Conservation (phyloP, 2,329 filamentous ascomycete species). For the Didymella segeticola region DNA sequence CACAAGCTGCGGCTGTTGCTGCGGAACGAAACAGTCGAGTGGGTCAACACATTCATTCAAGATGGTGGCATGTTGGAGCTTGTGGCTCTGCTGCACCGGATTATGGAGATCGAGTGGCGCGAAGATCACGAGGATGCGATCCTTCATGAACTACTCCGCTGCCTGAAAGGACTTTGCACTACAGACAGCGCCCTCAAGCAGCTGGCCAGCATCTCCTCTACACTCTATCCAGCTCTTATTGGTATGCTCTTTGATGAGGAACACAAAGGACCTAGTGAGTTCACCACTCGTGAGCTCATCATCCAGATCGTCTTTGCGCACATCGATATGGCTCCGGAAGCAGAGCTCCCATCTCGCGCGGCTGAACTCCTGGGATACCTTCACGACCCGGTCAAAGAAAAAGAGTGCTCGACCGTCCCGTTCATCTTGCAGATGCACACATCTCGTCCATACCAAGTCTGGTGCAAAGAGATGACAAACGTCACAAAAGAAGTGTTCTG, state of each 20-base stretch:
- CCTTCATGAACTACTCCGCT: slow-evolving; percentile 89
- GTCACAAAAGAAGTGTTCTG: slow-evolving; percentile 99
- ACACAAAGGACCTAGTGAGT: slow-evolving; percentile 96
- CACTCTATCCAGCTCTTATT: slow-evolving; percentile 84
- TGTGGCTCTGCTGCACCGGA: slow-evolving; percentile 83
- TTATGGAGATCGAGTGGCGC: slow-evolving; percentile 95
- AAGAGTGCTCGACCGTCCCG: slow-evolving; percentile 76
- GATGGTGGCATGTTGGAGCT: slow-evolving; percentile 93
- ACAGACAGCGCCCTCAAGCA: slow-evolving; percentile 85
- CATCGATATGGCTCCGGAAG: slow-evolving; percentile 66
- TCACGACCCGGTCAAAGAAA: slow-evolving; percentile 74
- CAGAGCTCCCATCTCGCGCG: slow-evolving; percentile 72
- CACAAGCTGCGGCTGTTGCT: slow-evolving; percentile 90
- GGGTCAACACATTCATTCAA: slow-evolving; percentile 91
- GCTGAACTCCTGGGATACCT: slow-evolving; percentile 79
- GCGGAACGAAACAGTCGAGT: slow-evolving; percentile 92
- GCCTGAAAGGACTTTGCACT: slow-evolving; percentile 92
- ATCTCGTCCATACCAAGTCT: slow-evolving; percentile 86
- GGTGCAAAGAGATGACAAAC: slow-evolving; percentile 89
- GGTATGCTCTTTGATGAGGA: slow-evolving; percentile 96
- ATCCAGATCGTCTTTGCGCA: slow-evolving; percentile 89
- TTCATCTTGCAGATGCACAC: slow-evolving; percentile 92
- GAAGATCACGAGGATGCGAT: slow-evolving; percentile 96
- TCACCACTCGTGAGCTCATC: slow-evolving; percentile 89
- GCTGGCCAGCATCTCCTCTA: slow-evolving; percentile 77